Conservation (phyloP, 2,329 filamentous ascomycete species). For the Pseudogymnoascus sp. region DNA sequence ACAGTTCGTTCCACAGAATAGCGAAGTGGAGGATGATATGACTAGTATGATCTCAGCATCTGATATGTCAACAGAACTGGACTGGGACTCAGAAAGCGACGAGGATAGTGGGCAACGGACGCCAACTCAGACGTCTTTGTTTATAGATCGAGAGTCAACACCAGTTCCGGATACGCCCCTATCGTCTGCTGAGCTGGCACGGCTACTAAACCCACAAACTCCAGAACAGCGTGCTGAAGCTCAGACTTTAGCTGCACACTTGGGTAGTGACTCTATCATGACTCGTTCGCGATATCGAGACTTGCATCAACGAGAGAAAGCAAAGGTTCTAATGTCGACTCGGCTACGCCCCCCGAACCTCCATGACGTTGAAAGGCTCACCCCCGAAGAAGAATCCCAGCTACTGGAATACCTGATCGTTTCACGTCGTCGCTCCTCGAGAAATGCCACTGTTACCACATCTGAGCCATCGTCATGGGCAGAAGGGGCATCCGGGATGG, state of each 20-base stretch:
- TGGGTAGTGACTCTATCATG: conserved; percentile 62
- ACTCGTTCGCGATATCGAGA: conserved; percentile 73
- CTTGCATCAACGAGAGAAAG: conserved; percentile 60
- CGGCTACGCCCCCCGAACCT: conserved; percentile 30
- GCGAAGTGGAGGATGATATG: conserved; percentile 58
- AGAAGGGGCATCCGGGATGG: conserved; percentile 64
- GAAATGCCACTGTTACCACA: conserved; percentile 14
- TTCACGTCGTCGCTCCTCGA: conserved; percentile 20
- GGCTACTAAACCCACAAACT: conserved; percentile 72
- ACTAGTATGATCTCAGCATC: conserved; percentile 69
- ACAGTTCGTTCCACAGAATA: conserved; percentile 56
- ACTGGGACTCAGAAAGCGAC: conserved; percentile 41
- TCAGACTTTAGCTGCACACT: conserved; percentile 69
- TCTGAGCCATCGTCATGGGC: conserved; percentile 47
- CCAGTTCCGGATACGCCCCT: conserved; percentile 56
- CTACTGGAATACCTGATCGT: conserved; percentile 54
- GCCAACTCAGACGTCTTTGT: conserved; percentile 62
- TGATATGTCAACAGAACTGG: conserved; percentile 20
- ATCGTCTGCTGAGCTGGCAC: conserved; percentile 61
- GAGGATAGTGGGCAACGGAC: conserved; percentile 52
- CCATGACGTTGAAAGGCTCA: conserved; percentile 36
- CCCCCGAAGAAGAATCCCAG: conserved; percentile 51
- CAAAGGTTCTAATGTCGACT: conserved; percentile 54
- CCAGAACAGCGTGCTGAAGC: conserved; percentile 76
- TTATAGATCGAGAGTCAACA: conserved; percentile 44